Conservation (phyloP, 179 eudicot species). For the Camellia oleifera region DNA sequence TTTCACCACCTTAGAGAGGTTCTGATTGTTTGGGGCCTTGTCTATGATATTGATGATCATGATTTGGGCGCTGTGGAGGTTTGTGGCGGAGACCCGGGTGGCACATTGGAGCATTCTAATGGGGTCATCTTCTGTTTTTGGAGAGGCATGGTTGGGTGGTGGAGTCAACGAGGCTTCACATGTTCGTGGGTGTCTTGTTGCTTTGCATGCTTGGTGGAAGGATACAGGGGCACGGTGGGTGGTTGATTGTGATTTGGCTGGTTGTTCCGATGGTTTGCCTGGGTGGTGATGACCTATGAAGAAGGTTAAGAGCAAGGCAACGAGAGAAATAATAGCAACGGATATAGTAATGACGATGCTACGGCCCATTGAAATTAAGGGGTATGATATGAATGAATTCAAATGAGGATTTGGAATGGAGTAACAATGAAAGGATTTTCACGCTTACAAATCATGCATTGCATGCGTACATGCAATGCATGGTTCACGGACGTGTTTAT, state of each 20-base stretch:
- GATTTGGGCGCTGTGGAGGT: constrained; percentile 35
- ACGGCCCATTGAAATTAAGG: neutral
- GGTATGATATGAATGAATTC: neutral
- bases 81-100: constrained; percentile 27
- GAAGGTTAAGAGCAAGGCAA: neutral
- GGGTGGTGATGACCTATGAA: neutral
- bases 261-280: neutral
- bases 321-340: neutral
- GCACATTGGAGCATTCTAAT: constrained; percentile 23
- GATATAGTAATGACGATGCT: neutral
- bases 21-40: constrained; percentile 37
- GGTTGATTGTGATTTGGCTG: neutral
- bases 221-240: neutral
- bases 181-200: constrained; percentile 13
- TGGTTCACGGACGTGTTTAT: no score
- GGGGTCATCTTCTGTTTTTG: neutral
- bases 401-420: neutral
- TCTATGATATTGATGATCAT: constrained; percentile 36
- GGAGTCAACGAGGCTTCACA: constrained; percentile 13
- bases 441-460: neutral
- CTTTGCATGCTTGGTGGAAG: constrained; percentile 18
- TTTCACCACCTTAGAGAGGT: constrained; percentile 50
- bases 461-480: neutral
- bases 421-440: neutral
- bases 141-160: neutral